Base-by-base conservation (phyloP, 1,139 yeast species). In the Candida tetrigidarum region DNA sequence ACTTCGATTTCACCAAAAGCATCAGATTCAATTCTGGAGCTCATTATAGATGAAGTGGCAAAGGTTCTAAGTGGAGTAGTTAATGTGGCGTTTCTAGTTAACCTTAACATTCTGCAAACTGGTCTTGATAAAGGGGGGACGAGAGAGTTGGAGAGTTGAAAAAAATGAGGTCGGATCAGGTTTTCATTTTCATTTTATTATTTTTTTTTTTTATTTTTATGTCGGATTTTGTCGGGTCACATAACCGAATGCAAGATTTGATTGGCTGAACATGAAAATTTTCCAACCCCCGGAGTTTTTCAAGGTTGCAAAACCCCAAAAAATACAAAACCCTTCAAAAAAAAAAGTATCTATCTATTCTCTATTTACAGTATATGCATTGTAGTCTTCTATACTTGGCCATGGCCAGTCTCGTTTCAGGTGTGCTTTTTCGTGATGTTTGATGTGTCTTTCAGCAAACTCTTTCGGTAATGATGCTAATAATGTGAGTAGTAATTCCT, bases 1-100 rank as follows among this genome's bases (percentile, higher is more conserved):
- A 92, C 98, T 62, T 88, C 88, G 60, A 93, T 86, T 63, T 89
- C 96, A 57, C 99, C 99, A 63, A 93, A 93, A 43, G 98, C 97
- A 69, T 93, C 99, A 48, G 91, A 80, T 69, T 93, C 99, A 49
- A 80, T 80, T 75, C 98, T 84, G 49, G 74, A 66, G 48, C 62
- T 56, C 39, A 61, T 52, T 34, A 60, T 48, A 7, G 64, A 46
- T 10, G 69, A 52, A 27, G 66, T 47, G 22, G 70, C 55, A 50
- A 71, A 62, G 45, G 57, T 42, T 63, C 75, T 68, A 36, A 57
- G 42, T 11, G 50, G 39, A 29, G 48, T 41, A 35, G 44, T 43
- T 20, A 52, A 47, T 26, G 41, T 47, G 25, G 51, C 47, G 48
- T 54, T 54, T 37, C 55, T 53, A 23, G 61, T 41, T 40, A 57